Conservation (phyloP, 2,329 filamentous ascomycete species). For the Hysterium pulicare region DNA sequence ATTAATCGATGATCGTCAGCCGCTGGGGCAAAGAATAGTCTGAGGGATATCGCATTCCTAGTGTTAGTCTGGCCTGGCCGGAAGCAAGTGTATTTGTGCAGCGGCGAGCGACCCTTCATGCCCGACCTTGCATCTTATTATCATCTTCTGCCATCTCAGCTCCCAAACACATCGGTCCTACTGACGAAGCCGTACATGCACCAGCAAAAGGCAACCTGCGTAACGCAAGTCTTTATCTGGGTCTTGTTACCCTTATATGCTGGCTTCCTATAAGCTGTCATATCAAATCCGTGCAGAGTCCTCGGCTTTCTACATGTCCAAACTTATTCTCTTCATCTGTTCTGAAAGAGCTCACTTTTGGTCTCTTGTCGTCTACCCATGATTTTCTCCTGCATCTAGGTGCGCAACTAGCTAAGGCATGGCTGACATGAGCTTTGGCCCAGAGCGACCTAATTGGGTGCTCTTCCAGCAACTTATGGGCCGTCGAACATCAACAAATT, state of each 20-base stretch:
- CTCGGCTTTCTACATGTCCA: neutral
- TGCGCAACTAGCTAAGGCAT: slow-evolving; percentile 2
- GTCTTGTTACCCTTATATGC: neutral
- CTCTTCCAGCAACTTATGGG: slow-evolving; percentile 2
- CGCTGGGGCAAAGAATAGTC: neutral
- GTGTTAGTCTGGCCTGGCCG: neutral
- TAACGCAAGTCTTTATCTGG: neutral
- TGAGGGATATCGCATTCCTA: neutral
- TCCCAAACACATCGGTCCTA: neutral
- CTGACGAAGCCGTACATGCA: neutral
- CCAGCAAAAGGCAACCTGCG: neutral
- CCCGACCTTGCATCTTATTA: slow-evolving; percentile 1
- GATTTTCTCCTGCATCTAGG: neutral
- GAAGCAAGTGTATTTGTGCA: neutral
- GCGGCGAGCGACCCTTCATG: neutral
- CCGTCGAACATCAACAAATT: neutral
- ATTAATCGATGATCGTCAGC: slow-evolving; percentile 3
- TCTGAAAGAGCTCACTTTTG: neutral
- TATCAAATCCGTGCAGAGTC: neutral
- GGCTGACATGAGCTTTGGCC: slow-evolving; percentile 10
- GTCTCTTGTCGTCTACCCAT: slow-evolving; percentile 1
- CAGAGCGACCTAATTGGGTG: slow-evolving; percentile 11
- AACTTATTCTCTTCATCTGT: slow-evolving; percentile 1
- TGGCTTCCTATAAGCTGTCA: neutral
- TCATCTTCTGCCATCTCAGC: neutral